These are phyloP conservation scores for Onygena corvina DNA, from an alignment of 2,329 filamentous ascomycete genomes.

Conservation along the genomic window DNA sequence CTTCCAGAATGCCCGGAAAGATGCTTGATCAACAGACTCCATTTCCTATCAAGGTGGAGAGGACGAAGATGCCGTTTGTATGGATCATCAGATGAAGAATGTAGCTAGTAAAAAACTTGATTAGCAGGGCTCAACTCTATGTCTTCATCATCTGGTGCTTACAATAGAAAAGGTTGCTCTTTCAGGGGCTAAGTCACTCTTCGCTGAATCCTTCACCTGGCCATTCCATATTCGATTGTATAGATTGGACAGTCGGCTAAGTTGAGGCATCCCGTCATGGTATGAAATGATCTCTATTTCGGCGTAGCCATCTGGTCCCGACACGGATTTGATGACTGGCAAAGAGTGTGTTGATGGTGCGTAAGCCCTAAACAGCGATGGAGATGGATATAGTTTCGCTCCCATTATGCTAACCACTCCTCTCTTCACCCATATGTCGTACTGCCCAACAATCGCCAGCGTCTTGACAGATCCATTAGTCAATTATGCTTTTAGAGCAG, in stretches of 20 bases:
- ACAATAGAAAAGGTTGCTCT: conserved; percentile 33
- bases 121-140: too few species aligned
- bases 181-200: conserved; percentile 22
- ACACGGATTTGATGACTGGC: conserved; percentile 39
- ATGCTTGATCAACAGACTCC: conserved; percentile 34
- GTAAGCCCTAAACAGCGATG: conserved; percentile 38
- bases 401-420: conserved; percentile 48
- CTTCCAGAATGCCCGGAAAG: conserved; percentile 31
- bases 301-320: conserved; percentile 32
- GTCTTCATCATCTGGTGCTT: conserved; percentile 13
- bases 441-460: conserved; percentile 40
- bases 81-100: conserved; percentile 33
- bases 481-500: conserved; percentile 16
- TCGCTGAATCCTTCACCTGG: conserved; percentile 22
- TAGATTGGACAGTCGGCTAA: conserved; percentile 40
- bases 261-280: conserved; percentile 31
- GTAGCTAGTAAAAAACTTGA: conserved; percentile 22
- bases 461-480: conserved; percentile 23
- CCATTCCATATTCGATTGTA: conserved; percentile 44
- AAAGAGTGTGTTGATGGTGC: conserved; percentile 47
- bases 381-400: conserved; percentile 42
- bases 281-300: conserved; percentile 41
- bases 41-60: conserved; percentile 34
- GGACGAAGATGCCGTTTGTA: conserved; percentile 32
- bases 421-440: conserved; percentile 45